Conservation (phyloP, 768 basidiomycete species). For the Pleurotus ostreatus region DNA sequence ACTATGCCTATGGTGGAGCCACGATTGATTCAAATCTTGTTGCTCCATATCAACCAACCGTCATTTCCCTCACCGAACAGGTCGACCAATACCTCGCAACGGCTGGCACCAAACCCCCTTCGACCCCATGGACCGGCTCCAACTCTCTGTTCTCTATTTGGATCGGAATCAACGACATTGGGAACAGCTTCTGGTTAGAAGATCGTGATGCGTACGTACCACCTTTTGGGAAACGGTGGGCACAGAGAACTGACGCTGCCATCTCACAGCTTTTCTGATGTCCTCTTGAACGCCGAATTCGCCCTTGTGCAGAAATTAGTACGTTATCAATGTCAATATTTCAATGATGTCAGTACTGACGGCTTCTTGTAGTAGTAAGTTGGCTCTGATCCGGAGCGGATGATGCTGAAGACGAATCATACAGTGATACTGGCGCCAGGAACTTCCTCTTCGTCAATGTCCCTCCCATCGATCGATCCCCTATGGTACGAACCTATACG, state of each 20-base stretch:
- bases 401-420: not conserved
- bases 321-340: conserved; percentile 13
- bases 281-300: conserved; percentile 46
- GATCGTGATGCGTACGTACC: conserved; percentile 43
- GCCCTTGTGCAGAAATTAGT: conserved; percentile 46
- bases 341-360: conserved; percentile 5
- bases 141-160: conserved; percentile 62
- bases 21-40: conserved; percentile 61
- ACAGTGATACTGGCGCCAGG: conserved; percentile 49
- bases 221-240: not conserved
- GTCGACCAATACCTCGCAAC: conserved; percentile 54
- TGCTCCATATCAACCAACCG: conserved; percentile 43
- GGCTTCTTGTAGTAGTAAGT: conserved; percentile 26
- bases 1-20: conserved; percentile 64
- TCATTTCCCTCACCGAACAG: conserved; percentile 56
- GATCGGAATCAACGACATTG: conserved; percentile 73
- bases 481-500: conserved; percentile 25
- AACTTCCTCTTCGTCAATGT: conserved; percentile 48
- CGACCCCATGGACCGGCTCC: conserved; percentile 50
- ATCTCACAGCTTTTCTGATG: conserved; percentile 40
- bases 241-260: not conserved
- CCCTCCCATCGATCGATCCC: conserved; percentile 38
- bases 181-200: conserved; percentile 47
- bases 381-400: not conserved
- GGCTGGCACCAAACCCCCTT: conserved; percentile 42